Evolutionary conservation across 2,329 filamentous ascomycete genomes (phyloP), one percentile per base, ranked within the genome.

Genomic region (Neurospora sp.): DNA sequence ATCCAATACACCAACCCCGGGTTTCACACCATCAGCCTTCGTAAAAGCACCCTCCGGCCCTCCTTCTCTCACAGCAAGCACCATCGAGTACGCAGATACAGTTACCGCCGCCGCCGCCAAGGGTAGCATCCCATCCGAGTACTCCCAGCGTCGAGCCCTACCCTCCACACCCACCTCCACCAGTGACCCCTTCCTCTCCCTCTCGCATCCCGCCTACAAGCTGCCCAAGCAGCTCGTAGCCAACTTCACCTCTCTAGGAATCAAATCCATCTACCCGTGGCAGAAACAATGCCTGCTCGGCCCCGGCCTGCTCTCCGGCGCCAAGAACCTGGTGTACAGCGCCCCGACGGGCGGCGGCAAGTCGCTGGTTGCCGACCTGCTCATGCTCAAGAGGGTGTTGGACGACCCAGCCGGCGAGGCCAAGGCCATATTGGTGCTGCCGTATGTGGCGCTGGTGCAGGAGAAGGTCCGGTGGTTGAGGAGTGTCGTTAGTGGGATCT

Each of bases 291-390:
- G 91, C 75, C 82, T 94, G 8, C 82, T 90, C 68, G 88, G 88
- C 0, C 87, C 87, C 3, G 89, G 90, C 0, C 82, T 93, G 19
- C 81, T 94, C 12, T 78, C 81, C 6, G 91, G 91, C 17, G 82
- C 87, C 67, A 87, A 84, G 72, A 93, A 92, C 74, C 82, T 94
- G 10, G 89, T 93, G n/a, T 94, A 93, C 76, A 91, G 89, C 62
- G 91, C 91, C 8, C 91, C 91, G 0, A 93, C 91, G 0, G 91
- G 91, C 4, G 91, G 91, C 52, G 91, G 91, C 17, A 93, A 93
- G 79, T 92, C 90, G 8, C 83, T 93, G 12, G 90, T 93, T 66
- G 91, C 91, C 70, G 86, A 88, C 75, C 86, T 93, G 37, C 80
- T 93, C 67, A 91, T 93, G 87, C 81, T 93, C 68, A 92, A 90